phyloP scores from a whole-genome alignment of 768 basidiomycete species.

The Mycena epipterygia region DNA sequence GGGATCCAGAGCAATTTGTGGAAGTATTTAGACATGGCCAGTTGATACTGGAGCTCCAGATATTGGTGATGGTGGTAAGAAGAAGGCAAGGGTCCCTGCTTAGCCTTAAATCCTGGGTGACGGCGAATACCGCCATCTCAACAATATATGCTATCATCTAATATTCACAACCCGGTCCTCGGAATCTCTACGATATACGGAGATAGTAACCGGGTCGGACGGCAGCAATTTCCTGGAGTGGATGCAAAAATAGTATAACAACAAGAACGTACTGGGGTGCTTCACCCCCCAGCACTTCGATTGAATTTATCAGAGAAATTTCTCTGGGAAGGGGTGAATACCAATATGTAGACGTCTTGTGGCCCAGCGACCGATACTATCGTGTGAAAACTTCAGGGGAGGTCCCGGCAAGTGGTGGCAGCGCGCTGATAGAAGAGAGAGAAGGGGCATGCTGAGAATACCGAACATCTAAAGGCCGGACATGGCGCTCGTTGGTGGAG shows the following conservation, averaged over 20 bases:
- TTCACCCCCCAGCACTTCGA: neutral
- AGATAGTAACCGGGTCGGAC: neutral
- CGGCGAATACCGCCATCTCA: neutral
- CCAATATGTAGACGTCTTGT: neutral
- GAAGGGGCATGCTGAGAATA: constrained; percentile 1
- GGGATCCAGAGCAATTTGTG: too few relatives aligned
- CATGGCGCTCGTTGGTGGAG: too few relatives aligned
- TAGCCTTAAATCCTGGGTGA: constrained; percentile 1
- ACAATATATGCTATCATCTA: neutral
- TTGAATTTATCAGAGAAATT: constrained; percentile 3
- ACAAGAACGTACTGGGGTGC: neutral
- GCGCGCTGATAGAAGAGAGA: constrained; percentile 1
- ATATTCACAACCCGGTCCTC: neutral
- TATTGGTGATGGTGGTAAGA: too few relatives aligned
- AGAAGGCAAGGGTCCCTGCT: neutral
- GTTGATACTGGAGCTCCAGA: too few relatives aligned
- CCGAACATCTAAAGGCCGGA: neutral
- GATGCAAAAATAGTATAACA: constrained; percentile 2
- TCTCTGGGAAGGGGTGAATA: neutral
- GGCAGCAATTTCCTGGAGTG: neutral
- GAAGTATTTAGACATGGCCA: too few relatives aligned
- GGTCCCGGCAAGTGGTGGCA: constrained; percentile 3
- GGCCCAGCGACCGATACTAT: neutral
- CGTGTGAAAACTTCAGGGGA: constrained; percentile 4
- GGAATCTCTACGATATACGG: neutral